These are phyloP conservation scores for Psilocybe tampanensis DNA, from an alignment of 768 basidiomycete genomes.

Conservation along the genomic window DNA sequence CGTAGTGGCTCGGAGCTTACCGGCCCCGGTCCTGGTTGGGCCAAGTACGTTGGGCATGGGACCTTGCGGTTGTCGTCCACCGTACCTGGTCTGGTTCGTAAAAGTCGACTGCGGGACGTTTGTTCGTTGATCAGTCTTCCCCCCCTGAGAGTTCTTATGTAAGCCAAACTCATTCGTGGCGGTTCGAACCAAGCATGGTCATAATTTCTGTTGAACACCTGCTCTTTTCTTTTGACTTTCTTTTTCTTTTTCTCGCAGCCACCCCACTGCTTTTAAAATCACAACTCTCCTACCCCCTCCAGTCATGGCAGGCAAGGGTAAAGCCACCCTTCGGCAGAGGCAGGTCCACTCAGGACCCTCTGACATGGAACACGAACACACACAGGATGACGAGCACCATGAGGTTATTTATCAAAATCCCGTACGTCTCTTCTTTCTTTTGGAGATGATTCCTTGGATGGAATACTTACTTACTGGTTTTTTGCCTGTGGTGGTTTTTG, in stretches of 20 bases:
- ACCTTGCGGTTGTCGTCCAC: too few species aligned
- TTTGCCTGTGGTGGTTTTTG: not conserved
- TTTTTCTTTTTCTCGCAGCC: constrained; percentile 13
- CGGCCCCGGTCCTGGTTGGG: too few species aligned
- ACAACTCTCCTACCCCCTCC: constrained; percentile 22
- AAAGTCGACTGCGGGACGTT: not conserved
- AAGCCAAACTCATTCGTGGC: not conserved
- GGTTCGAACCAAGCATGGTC: not conserved
- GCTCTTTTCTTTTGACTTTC: not conserved
- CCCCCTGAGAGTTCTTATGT: constrained; percentile 1
- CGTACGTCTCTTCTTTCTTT: constrained; percentile 31
- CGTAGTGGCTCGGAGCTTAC: too few species aligned
- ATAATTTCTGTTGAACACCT: not conserved
- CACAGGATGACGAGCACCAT: constrained; percentile 56
- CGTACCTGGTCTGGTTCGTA: too few species aligned
- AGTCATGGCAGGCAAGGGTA: constrained; percentile 34
- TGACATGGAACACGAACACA: constrained; percentile 28
- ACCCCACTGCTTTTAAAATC: constrained; percentile 6
- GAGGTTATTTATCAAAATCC: constrained; percentile 50
- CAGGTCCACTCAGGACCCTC: constrained; percentile 20
- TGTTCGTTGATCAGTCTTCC: not conserved
- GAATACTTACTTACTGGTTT: not conserved
- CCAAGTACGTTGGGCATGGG: too few species aligned
- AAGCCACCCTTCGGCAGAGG: constrained; percentile 24
- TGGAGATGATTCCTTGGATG: not conserved